These are phyloP conservation scores for Larix kaempferi DNA, from an alignment of 75 land plant species.

Conservation along the genomic window DNA sequence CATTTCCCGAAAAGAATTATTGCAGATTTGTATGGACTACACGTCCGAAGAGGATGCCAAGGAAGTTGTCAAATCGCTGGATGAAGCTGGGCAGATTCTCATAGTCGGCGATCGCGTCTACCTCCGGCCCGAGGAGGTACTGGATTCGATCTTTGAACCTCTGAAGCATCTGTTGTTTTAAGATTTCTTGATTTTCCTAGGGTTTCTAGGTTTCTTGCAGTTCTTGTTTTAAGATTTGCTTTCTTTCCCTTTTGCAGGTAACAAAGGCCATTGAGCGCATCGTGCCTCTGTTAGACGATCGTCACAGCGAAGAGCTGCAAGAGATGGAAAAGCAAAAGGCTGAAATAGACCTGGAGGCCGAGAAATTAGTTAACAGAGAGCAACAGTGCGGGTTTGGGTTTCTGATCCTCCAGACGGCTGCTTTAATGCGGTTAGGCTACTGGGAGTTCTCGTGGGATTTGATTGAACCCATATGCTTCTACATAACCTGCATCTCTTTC, in stretches of 20 bases:
- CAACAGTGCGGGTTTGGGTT: slow-evolving; percentile 58
- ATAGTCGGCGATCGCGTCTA: too few species aligned
- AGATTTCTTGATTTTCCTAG: too few species aligned
- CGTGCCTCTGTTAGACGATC: not conserved
- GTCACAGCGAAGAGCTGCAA: not conserved
- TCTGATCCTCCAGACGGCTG: slow-evolving; percentile 15
- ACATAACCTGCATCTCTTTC: slow-evolving; percentile 50
- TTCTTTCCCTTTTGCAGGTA: too few species aligned
- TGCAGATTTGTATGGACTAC: too few species aligned
- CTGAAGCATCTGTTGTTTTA: too few species aligned
- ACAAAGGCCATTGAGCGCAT: not conserved
- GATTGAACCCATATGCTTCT: slow-evolving; percentile 91
- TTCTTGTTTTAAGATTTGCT: too few species aligned
- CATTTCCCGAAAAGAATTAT: too few species aligned
- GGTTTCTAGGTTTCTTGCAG: too few species aligned
- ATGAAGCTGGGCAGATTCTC: too few species aligned
- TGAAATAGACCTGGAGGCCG: slow-evolving; percentile 57
- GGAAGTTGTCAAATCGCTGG: not conserved
- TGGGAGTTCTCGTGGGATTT: slow-evolving; percentile 94
- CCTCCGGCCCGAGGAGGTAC: too few species aligned
- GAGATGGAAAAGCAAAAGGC: slow-evolving; percentile 14
- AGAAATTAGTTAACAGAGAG: slow-evolving; percentile 36
- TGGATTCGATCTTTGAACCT: too few species aligned
- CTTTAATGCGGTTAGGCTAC: slow-evolving; percentile 83
- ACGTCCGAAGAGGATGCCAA: not conserved